These are phyloP conservation scores for Lojkania enalia DNA, from an alignment of 2,329 filamentous ascomycete genomes.

Conservation along the genomic window DNA sequence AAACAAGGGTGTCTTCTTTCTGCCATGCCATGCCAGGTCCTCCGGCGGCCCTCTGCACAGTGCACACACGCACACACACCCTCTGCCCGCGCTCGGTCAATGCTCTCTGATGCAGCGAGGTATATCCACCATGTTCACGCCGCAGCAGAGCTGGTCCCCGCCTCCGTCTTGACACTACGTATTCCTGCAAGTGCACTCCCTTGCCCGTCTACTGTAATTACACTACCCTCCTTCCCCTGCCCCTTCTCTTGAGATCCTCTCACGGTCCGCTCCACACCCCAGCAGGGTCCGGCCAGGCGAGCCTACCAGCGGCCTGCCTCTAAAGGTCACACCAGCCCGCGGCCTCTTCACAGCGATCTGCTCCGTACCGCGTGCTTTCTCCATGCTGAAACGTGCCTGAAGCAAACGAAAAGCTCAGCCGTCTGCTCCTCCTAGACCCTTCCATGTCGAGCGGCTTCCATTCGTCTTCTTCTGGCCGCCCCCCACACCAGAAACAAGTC, in stretches of 20 bases:
- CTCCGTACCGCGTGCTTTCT: constrained; percentile 31
- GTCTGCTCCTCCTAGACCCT: constrained; percentile 27
- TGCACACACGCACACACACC: not conserved
- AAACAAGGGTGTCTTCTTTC: too few relatives aligned
- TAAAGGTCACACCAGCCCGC: constrained; percentile 18
- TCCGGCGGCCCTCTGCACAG: not conserved
- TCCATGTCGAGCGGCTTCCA: constrained; percentile 44
- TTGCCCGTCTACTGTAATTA: constrained; percentile 5
- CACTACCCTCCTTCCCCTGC: not conserved
- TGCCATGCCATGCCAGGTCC: too few relatives aligned
- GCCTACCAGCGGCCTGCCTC: constrained; percentile 18
- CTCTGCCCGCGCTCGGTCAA: constrained; percentile 1
- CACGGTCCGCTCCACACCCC: constrained; percentile 17
- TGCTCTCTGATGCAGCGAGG: not conserved
- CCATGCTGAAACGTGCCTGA: constrained; percentile 47
- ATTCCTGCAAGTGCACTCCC: constrained; percentile 1
- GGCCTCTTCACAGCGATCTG: constrained; percentile 26
- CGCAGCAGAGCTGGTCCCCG: constrained; percentile 8
- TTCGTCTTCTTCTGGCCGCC: constrained; percentile 37
- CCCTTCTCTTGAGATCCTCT: constrained; percentile 6
- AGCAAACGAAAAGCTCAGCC: constrained; percentile 40
- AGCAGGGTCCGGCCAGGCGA: constrained; percentile 12
- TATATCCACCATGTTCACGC: constrained; percentile 13
- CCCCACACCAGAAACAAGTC: constrained; percentile 25
- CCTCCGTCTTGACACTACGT: constrained; percentile 4